Conservation (phyloP, 345 rosid genomes). For the Passiflora organensis region DNA sequence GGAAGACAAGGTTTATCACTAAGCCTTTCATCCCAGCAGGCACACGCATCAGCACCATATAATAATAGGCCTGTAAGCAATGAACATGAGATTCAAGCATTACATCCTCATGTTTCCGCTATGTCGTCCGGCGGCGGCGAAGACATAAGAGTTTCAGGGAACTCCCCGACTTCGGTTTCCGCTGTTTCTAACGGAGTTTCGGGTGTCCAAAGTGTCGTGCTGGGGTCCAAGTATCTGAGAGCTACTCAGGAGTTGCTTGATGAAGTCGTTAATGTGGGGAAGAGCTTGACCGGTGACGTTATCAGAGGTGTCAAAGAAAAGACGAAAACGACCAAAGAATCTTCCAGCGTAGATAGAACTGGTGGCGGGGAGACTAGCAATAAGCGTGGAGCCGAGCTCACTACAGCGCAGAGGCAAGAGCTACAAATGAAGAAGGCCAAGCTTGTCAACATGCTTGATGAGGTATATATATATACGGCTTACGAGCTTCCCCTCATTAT, state of each 20-base stretch:
- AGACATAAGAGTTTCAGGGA: conserved; percentile 26
- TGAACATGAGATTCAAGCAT: conserved; percentile 10
- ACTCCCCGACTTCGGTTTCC: conserved; percentile 37
- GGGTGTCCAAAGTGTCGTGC: conserved; percentile 23
- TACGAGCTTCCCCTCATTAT: too few relatives aligned
- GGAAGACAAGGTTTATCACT: conserved; percentile 44
- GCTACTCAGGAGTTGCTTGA: conserved; percentile 72
- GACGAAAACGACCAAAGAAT: conserved; percentile 19
- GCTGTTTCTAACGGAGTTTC: conserved; percentile 38
- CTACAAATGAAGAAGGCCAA: conserved; percentile 60
- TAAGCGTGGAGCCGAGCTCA: conserved; percentile 29
- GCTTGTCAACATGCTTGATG: conserved; percentile 59
- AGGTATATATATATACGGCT: conserved; percentile 38
- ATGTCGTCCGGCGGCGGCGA: conserved; percentile 9
- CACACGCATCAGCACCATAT: conserved; percentile 15
- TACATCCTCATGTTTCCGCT: conserved; percentile 10
- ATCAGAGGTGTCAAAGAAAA: conserved; percentile 18
- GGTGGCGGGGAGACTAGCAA: conserved; percentile 2
- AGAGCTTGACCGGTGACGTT: conserved; percentile 16
- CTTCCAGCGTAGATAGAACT: conserved; percentile 18
- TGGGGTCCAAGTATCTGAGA: conserved; percentile 59
- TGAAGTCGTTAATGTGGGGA: conserved; percentile 54
- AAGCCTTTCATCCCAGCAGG: conserved; percentile 31
- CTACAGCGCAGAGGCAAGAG: conserved; percentile 52
- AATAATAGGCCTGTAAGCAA: conserved; percentile 13